phyloP scores from a whole-genome alignment of 495 filamentous ascomycete genomes.

The Neurospora sp. region DNA sequence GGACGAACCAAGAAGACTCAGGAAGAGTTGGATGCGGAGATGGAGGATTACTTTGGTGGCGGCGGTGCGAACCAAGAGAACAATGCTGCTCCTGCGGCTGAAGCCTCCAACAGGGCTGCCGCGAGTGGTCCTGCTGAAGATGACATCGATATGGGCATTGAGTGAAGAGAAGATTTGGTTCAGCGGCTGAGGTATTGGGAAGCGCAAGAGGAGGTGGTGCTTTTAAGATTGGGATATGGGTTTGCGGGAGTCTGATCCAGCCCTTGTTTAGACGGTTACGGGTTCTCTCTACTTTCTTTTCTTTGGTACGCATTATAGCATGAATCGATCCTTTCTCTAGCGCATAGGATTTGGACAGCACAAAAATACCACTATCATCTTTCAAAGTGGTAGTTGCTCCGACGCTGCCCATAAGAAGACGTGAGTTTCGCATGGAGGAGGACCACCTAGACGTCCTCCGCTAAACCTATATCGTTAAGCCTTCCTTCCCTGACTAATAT shows the following conservation, averaged over 20 bases:
- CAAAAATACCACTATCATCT: not conserved
- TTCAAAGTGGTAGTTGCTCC: not conserved
- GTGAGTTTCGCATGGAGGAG: not conserved
- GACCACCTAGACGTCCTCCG: not conserved
- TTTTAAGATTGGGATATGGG: conserved; percentile 4
- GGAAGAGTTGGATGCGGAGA: conserved; percentile 87
- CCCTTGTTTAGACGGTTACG: not conserved
- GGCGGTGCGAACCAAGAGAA: conserved; percentile 20
- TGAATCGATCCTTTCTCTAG: not conserved
- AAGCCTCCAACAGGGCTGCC: not conserved
- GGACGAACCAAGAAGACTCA: conserved; percentile 79
- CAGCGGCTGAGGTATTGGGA: not conserved
- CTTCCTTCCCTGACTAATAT: not conserved
- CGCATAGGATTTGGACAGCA: not conserved
- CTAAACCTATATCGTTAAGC: not conserved
- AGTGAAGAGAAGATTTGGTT: not conserved
- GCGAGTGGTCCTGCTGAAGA: conserved; percentile 3
- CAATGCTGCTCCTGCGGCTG: conserved; percentile 12
- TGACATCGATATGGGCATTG: conserved; percentile 13
- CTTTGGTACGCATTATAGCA: not conserved
- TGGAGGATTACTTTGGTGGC: conserved; percentile 83
- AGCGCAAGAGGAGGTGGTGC: not conserved
- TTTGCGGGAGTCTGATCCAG: not conserved
- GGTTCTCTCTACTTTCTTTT: not conserved
- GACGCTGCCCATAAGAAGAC: not conserved